Conservation (phyloP, 768 basidiomycete species). For the Cystobasidiopsis lactophilus region DNA sequence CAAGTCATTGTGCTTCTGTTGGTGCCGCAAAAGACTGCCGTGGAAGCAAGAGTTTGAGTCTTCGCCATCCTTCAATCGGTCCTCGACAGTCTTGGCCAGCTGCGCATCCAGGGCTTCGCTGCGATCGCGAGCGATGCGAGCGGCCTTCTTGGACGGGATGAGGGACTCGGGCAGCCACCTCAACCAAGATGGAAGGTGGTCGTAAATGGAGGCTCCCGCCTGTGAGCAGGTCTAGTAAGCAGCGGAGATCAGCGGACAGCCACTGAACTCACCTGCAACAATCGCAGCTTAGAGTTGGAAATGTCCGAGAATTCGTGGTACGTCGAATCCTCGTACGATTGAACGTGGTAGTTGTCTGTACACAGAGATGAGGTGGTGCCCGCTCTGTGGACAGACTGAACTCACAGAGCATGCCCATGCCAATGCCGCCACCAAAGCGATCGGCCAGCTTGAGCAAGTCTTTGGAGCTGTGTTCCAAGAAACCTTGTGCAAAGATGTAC, state of each 20-base stretch:
- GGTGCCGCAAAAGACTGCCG: not conserved
- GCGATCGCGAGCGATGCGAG: not conserved
- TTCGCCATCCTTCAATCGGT: not conserved
- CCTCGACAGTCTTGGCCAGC: not conserved
- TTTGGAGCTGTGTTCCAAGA: too few relatives aligned
- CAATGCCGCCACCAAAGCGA: too few relatives aligned
- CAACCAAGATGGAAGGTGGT: not conserved
- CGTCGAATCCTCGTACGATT: too few relatives aligned
- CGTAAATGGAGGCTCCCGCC: not conserved
- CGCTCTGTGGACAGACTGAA: too few relatives aligned
- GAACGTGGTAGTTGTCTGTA: too few relatives aligned
- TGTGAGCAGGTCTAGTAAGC: not conserved
- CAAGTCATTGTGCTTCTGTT: not conserved
- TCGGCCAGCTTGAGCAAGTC: too few relatives aligned
- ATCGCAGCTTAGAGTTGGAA: too few relatives aligned
- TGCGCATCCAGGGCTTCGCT: not conserved
- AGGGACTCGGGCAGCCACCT: not conserved
- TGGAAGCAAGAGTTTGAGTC: not conserved
- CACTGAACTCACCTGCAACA: too few relatives aligned
- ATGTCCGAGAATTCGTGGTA: too few relatives aligned
- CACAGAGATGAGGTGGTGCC: too few relatives aligned
- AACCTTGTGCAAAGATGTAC: too few relatives aligned
- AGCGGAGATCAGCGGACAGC: not conserved
- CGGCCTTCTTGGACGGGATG: not conserved
- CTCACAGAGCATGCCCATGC: too few relatives aligned